phyloP scores from a whole-genome alignment of 1,284 basidiomycete genomes.

The Hortiboletus rubellus region DNA sequence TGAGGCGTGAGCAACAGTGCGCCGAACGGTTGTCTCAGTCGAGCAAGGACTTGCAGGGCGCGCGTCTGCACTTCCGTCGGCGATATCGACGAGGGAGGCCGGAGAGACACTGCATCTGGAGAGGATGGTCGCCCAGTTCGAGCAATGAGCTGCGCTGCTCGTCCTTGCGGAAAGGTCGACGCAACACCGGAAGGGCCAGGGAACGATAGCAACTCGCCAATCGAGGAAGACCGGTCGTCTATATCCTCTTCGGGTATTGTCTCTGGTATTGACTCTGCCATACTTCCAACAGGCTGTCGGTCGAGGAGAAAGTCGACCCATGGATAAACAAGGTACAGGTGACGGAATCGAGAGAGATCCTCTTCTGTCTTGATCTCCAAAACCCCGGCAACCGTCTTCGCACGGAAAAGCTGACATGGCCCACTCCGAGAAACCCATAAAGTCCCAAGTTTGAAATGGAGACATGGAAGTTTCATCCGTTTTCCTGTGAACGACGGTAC shows the following conservation, averaged over 20 bases:
- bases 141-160: background rate
- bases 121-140: background rate
- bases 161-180: background rate
- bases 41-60: background rate
- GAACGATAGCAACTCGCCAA: background rate
- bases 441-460: background rate
- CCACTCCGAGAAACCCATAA: background rate
- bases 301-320: background rate
- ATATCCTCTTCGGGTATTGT: background rate
- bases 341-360: background rate
- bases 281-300: background rate
- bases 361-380: background rate
- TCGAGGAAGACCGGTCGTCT: background rate
- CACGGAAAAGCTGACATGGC: background rate
- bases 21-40: conserved; percentile 4
- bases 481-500: background rate
- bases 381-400: background rate
- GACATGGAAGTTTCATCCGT: background rate
- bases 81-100: background rate
- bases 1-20: background rate
- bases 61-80: background rate
- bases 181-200: background rate
- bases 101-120: background rate
- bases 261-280: no score
- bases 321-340: background rate